Evolutionary conservation across 306 rosid species (phyloP), one percentile per base, ranked within the genome.

Genomic region (Trichosanthes truncata): DNA sequence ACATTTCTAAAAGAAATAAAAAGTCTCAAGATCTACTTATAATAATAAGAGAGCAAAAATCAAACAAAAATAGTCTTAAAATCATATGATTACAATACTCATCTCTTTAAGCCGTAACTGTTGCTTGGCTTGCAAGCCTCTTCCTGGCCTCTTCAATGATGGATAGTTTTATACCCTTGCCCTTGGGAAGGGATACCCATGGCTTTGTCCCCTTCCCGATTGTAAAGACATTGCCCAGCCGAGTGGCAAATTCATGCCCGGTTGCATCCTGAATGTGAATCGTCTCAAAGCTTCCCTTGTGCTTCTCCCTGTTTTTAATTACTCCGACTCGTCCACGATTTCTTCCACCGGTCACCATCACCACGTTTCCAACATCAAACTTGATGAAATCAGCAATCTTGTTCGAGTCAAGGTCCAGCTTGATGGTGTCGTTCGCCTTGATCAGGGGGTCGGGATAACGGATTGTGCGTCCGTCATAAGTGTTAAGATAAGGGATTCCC

Each of bases 241-340:
- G 87, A 23, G 98, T 93, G 1, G 98, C 97, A 23, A 89, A 93
- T 80, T 93, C 94, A 21, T 93, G 97, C 4, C 98, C 98, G 3
- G 84, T 72, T 25, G 97, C 84, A 85, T 93, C 98, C 88, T 93
- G 96, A 13, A 91, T 82, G 9, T 93, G 98, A 83, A 93, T 79
- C 2, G 92, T 91, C 82, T 93, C 98, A 53, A 93, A 93, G 74
- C 82, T 91, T 62, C 98, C 97, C 91, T 93, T 91, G 7, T 89
- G 97, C 82, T 89, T 93, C 81, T 91, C 98, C 83, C 97, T 89
- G 86, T 59, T 93, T 85, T 93, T 91, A 74, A 93, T 87, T 76
- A 93, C 89, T 82, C 98, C 98, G 35, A 93, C 97, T 36, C 98
- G 93, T 0, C 98, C 98, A 40, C 93, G 89, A 61, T 93, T 93